Evolutionary conservation across 108 stramenopile species (phyloP).

Genomic region (Epithemia pelagica): DNA sequence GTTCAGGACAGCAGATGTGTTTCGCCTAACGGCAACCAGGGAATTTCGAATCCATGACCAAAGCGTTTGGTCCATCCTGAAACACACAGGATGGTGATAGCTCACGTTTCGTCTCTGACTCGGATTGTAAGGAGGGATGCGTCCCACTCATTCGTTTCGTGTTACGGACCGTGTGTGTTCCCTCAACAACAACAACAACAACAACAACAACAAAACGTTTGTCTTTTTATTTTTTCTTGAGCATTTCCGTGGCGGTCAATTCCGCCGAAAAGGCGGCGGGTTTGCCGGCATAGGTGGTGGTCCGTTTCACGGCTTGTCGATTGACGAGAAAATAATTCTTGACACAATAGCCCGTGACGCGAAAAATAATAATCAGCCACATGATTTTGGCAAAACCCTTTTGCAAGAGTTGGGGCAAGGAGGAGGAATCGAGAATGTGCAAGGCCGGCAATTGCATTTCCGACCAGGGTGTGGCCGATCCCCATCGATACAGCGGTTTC

Average conservation of each 20-base stretch:
- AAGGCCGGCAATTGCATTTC: conserved; percentile 87
- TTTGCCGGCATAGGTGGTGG: conserved; percentile 82
- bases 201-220: conserved; percentile 2
- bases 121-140: too few species aligned
- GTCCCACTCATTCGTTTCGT: too few species aligned
- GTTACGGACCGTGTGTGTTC: too few species aligned
- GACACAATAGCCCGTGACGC: conserved; percentile 76
- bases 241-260: conserved; percentile 54
- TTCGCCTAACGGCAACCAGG: too few species aligned
- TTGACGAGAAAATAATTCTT: conserved; percentile 86
- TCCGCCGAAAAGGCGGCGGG: conserved; percentile 78
- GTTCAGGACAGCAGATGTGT: too few species aligned
- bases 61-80: too few species aligned
- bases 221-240: conserved; percentile 38
- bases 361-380: conserved; percentile 68
- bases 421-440: conserved; percentile 22
- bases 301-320: conserved; percentile 77
- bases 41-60: too few species aligned
- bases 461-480: conserved; percentile 86
- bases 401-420: conserved; percentile 40
- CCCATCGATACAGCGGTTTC: conserved; percentile 94
- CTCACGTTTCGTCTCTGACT: too few species aligned
- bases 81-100: too few species aligned
- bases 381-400: conserved; percentile 73
- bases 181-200: too few species aligned